Evolutionary conservation across 179 eudicot species (phyloP), one percentile per base, ranked within the genome.

Genomic region (Actinidia arguta): DNA sequence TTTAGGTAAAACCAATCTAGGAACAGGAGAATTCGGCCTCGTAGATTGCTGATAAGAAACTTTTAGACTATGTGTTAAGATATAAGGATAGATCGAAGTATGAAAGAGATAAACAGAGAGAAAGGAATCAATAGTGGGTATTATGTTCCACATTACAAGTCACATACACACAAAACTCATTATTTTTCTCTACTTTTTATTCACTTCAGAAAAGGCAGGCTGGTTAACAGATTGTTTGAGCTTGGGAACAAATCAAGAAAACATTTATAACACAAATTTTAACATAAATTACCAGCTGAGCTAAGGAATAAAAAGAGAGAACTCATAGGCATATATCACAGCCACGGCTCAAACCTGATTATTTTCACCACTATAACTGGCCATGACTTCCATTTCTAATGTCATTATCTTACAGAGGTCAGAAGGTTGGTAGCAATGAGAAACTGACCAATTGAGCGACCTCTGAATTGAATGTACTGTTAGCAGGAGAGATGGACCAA

Each of bases 1-100:
- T 76, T 17, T 25, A 78, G 18, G 48, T n/a, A 10, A 79, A 79
- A 79, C 51, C 63, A 78, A 47, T 78, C 1, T 4, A 50, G 25
- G 10, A 44, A 52, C 54, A 70, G 27, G 52, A 70, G 52, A 25
- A 44, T 25, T 44, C 22, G 74, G 18, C 74, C 52, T 68, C 17
- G 50, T 39, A 42, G 44, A 71, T n/a, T 9, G 17, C 11, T 14
- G 55, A 71, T 20, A 71, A 46, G 5, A 54, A 73, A 44, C 48
- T 14, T 6, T 16, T 36, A 54, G n/a, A 8, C 24, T 50, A 5
- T 22, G 39, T 24, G 25, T 9, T 5, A 46, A 48, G 63, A 55
- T 31, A 16, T 16, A 55, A 75, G 46, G 8, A 54, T 75, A 27
- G 36, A 13, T 75, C 55, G 5, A 27, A 27, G 18, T 25, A 31